phyloP scores from a whole-genome alignment of 805 yeast species.

The Kodamaea leandrae region DNA sequence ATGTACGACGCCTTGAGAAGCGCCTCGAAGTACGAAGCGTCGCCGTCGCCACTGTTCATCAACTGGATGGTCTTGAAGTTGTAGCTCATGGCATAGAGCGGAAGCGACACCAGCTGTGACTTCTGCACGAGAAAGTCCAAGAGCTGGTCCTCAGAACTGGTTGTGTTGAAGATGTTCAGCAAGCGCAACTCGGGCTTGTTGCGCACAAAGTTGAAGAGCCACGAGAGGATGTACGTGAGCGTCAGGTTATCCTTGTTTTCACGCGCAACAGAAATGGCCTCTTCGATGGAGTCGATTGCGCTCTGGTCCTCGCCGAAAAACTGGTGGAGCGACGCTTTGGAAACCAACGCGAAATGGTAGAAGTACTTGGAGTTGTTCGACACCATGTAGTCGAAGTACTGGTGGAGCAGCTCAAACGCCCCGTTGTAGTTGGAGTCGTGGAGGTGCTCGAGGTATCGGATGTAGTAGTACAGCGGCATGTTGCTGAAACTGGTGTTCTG shows the following conservation, averaged over 20 bases:
- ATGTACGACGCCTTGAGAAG: slow-evolving; percentile 55
- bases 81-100: slow-evolving; percentile 58
- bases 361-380: slow-evolving; percentile 59
- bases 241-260: slow-evolving; percentile 77
- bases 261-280: slow-evolving; percentile 83
- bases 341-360: slow-evolving; percentile 74
- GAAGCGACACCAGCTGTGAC: slow-evolving; percentile 48
- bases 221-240: slow-evolving; percentile 65
- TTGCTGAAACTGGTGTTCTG: slow-evolving; percentile 30
- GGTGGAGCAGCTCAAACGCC: slow-evolving; percentile 49
- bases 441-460: slow-evolving; percentile 59
- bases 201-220: slow-evolving; percentile 70
- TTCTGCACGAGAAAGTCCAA: slow-evolving; percentile 58
- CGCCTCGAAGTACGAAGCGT: slow-evolving; percentile 51
- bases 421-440: slow-evolving; percentile 60
- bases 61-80: slow-evolving; percentile 60
- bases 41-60: slow-evolving; percentile 50
- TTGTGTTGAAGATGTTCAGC: slow-evolving; percentile 42
- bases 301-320: slow-evolving; percentile 63
- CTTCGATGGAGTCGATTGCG: slow-evolving; percentile 78
- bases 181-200: slow-evolving; percentile 59
- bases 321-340: slow-evolving; percentile 69
- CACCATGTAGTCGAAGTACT: slow-evolving; percentile 74
- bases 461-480: slow-evolving; percentile 47
- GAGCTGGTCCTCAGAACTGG: slow-evolving; percentile 61